These are phyloP conservation scores for Ambrosiella xylebori DNA, from an alignment of 2,329 filamentous ascomycete species.

Conservation along the genomic window DNA sequence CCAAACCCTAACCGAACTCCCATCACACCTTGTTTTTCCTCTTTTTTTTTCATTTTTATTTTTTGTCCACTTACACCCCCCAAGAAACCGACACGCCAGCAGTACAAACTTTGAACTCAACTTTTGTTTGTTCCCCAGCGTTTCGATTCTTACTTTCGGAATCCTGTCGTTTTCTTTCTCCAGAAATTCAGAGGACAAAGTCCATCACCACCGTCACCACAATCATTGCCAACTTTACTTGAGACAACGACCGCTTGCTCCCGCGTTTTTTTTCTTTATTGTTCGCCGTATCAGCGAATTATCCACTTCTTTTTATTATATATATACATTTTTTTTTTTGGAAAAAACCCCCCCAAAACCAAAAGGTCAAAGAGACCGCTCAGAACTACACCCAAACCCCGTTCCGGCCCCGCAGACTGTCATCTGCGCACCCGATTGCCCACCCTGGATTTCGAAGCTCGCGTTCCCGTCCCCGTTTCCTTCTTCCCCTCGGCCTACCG, in stretches of 20 bases:
- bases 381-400: neutral
- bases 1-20: too few relatives aligned
- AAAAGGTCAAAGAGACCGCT: neutral
- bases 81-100: too few relatives aligned
- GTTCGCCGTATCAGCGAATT: neutral
- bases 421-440: conserved; percentile 40
- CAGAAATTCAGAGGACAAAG: neutral
- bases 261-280: neutral
- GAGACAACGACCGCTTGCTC: too few relatives aligned
- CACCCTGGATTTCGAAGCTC: conserved; percentile 99
- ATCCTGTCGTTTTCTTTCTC: neutral
- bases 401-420: neutral
- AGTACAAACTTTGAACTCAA: neutral
- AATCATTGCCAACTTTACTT: too few relatives aligned
- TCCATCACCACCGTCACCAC: neutral
- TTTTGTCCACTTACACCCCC: too few relatives aligned
- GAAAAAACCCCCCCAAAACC: neutral
- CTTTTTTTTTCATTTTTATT: too few relatives aligned
- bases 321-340: neutral
- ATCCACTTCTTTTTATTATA: neutral
- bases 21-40: too few relatives aligned
- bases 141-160: neutral
- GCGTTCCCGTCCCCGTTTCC: conserved; percentile 98
- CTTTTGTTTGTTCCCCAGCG: neutral
- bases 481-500: conserved; percentile 98